Conservation (phyloP, 345 rosid species). For the Euphorbia pulcherrima region DNA sequence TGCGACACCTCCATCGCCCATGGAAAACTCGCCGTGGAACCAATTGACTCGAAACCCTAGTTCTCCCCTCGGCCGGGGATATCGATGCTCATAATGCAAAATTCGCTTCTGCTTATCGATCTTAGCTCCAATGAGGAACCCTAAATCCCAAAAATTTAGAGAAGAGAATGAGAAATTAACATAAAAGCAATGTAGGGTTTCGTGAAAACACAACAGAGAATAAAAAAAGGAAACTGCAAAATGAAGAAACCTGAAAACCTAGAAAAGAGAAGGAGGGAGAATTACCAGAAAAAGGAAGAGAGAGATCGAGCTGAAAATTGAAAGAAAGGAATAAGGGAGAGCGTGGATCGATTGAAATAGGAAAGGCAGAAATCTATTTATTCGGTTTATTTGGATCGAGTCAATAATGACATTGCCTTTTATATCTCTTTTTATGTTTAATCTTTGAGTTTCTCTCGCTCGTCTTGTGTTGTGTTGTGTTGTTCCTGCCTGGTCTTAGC, state of each 20-base stretch:
- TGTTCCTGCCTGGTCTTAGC: constrained; percentile 45
- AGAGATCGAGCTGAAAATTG: constrained; percentile 46
- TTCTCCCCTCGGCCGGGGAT: constrained; percentile 61
- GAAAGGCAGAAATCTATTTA: constrained; percentile 10
- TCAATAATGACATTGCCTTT: not conserved
- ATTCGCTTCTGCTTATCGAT: constrained; percentile 8
- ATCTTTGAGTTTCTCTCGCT: constrained; percentile 30
- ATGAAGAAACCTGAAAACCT: constrained; percentile 23
- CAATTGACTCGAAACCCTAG: constrained; percentile 46
- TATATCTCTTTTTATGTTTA: constrained; percentile 17
- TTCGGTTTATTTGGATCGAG: not conserved
- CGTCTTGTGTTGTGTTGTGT: constrained; percentile 32
- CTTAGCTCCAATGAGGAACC: constrained; percentile 33
- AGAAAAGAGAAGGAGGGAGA: constrained; percentile 19
- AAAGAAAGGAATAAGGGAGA: constrained; percentile 10
- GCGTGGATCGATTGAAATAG: constrained; percentile 41
- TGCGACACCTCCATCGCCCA: constrained; percentile 99
- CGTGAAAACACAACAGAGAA: constrained; percentile 7
- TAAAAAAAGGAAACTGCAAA: constrained; percentile 9
- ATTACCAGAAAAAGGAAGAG: constrained; percentile 27
- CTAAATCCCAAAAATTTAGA: constrained; percentile 37
- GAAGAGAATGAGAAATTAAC: constrained; percentile 24
- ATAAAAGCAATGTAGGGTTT: constrained; percentile 50
- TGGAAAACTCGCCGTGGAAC: constrained; percentile 50
- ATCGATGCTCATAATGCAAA: constrained; percentile 78